Evolutionary conservation across 1,139 yeast species (phyloP).

Genomic region (Arxiozyma heterogenica): DNA sequence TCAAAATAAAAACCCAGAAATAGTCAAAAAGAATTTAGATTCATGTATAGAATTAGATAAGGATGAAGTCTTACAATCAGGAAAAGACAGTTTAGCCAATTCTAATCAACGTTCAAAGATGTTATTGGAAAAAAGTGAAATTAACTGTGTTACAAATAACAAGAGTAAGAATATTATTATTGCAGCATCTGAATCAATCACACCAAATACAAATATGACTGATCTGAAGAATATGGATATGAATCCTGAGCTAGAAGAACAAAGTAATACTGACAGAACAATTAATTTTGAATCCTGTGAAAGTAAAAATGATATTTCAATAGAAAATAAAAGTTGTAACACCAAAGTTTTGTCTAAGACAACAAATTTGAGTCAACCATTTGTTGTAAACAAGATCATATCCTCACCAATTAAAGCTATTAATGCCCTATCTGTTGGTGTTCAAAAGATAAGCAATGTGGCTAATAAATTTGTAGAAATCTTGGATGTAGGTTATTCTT

Average conservation of each 20-base stretch:
- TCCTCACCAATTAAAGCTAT: conserved; percentile 14
- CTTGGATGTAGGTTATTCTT: conserved; percentile 7
- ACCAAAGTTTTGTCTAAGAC: background rate
- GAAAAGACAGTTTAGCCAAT: too few species aligned
- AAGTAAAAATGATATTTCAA: background rate
- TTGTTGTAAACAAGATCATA: conserved; percentile 5
- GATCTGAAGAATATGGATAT: background rate
- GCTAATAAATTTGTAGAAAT: conserved; percentile 13
- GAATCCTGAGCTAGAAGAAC: background rate
- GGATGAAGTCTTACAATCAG: background rate
- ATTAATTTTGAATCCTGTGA: background rate
- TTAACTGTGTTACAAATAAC: background rate
- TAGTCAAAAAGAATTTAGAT: background rate
- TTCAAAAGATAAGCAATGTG: conserved; percentile 11
- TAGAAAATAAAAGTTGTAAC: too few species aligned
- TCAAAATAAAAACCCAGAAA: background rate
- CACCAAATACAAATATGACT: background rate
- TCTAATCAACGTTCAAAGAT: too few species aligned
- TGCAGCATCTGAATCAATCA: background rate
- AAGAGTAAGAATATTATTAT: too few species aligned
- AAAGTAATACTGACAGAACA: too few species aligned
- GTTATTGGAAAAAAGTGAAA: background rate
- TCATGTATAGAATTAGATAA: background rate
- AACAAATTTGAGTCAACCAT: background rate
- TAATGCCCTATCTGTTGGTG: conserved; percentile 8